Conservation (phyloP, 768 basidiomycete genomes). For the Lentinus brumalis region DNA sequence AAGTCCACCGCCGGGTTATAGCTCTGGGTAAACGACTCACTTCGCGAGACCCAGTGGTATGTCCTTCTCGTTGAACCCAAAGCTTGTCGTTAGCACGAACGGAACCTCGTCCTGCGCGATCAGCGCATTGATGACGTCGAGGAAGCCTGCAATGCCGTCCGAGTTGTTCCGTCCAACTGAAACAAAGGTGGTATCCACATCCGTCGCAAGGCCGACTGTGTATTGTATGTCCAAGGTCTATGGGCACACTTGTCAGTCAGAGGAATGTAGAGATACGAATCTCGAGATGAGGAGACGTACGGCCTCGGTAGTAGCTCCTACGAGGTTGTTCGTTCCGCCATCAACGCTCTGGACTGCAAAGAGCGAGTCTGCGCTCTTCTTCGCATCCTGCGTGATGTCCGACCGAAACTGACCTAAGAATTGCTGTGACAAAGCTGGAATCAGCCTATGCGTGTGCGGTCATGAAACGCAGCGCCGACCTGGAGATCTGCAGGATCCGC, state of each 20-base stretch:
- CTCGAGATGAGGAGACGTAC: slow-evolving; percentile 3
- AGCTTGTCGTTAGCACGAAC: slow-evolving; percentile 67
- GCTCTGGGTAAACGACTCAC: background rate
- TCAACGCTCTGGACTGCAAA: slow-evolving; percentile 29
- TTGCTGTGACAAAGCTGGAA: slow-evolving; percentile 29
- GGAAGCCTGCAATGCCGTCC: slow-evolving; percentile 31
- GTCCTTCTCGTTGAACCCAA: slow-evolving; percentile 46
- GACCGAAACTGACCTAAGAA: slow-evolving; percentile 27
- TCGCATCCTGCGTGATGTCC: slow-evolving; percentile 16
- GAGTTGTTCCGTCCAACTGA: slow-evolving; percentile 29
- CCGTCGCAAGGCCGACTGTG: slow-evolving; percentile 32
- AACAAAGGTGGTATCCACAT: slow-evolving; percentile 33
- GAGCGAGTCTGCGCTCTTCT: background rate
- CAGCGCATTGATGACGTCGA: slow-evolving; percentile 58
- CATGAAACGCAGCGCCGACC: slow-evolving; percentile 27
- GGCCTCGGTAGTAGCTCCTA: slow-evolving; percentile 29
- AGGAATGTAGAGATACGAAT: background rate
- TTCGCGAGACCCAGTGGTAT: slow-evolving; percentile 11
- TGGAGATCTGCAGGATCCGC: slow-evolving; percentile 32
- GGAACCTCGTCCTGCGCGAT: slow-evolving; percentile 46
- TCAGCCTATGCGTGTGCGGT: background rate
- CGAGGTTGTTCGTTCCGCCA: slow-evolving; percentile 37
- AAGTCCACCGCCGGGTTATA: slow-evolving; percentile 12
- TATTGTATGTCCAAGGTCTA: slow-evolving; percentile 33
- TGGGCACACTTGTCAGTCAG: background rate